These are phyloP conservation scores for Candida palmyrensis DNA, from an alignment of 805 yeast genomes.

Conservation along the genomic window DNA sequence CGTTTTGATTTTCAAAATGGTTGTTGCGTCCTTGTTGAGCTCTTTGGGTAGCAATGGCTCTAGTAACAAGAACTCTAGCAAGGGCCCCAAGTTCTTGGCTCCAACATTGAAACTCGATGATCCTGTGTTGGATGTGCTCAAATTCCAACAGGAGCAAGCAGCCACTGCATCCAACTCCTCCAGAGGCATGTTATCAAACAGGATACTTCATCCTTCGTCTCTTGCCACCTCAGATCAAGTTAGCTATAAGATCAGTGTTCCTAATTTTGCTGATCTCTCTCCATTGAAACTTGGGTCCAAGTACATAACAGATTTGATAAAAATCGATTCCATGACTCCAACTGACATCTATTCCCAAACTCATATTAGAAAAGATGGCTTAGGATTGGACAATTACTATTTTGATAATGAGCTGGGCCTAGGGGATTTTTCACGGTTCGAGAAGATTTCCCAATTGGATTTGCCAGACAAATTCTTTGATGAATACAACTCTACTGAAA, in stretches of 20 bases:
- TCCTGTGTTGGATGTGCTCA: constrained; percentile 19
- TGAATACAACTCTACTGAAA: constrained; percentile 62
- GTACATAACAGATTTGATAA: constrained; percentile 55
- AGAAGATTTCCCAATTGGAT: constrained; percentile 58
- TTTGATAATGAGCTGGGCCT: constrained; percentile 41
- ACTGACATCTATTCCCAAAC: constrained; percentile 52
- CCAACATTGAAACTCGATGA: constrained; percentile 28
- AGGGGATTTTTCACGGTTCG: constrained; percentile 68
- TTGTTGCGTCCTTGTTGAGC: too few relatives aligned
- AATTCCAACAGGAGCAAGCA: constrained; percentile 24
- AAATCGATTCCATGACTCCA: constrained; percentile 54
- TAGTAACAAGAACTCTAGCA: too few relatives aligned
- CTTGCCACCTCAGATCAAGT: constrained; percentile 34
- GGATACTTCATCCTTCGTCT: constrained; percentile 29
- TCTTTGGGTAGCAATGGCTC: too few relatives aligned
- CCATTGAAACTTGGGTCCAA: constrained; percentile 59
- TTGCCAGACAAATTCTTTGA: constrained; percentile 80
- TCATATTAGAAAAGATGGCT: constrained; percentile 43
- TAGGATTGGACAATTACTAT: constrained; percentile 59
- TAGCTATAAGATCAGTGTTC: constrained; percentile 39
- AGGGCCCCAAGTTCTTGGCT: constrained; percentile 13
- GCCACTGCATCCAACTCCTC: constrained; percentile 12
- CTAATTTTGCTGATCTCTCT: constrained; percentile 46
- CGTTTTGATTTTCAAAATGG: too few relatives aligned
- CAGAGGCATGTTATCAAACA: constrained; percentile 19